phyloP scores from a whole-genome alignment of 2,329 filamentous ascomycete species.

The Byssochlamys sp. region DNA sequence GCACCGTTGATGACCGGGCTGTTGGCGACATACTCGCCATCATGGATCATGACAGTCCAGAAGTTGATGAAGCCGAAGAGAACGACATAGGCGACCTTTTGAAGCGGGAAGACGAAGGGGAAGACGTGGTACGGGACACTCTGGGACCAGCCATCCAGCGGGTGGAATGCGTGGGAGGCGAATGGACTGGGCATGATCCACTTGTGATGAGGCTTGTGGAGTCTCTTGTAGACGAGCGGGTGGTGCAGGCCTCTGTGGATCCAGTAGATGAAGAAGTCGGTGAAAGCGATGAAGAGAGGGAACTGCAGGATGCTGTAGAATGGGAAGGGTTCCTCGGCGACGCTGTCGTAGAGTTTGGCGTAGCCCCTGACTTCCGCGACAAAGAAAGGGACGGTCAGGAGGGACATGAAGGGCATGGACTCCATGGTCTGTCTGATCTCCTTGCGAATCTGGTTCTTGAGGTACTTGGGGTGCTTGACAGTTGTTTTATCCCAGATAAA shows the following conservation, averaged over 20 bases:
- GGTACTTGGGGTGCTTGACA: constrained; percentile 81
- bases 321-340: constrained; percentile 61
- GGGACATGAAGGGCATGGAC: constrained; percentile 71
- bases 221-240: constrained; percentile 67
- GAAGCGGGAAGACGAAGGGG: constrained; percentile 82
- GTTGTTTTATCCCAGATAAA: constrained; percentile 88
- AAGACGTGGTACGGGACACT: constrained; percentile 86
- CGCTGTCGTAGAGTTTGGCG: constrained; percentile 76
- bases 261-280: constrained; percentile 84
- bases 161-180: constrained; percentile 89
- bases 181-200: constrained; percentile 98
- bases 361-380: constrained; percentile 73
- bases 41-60: constrained; percentile 93
- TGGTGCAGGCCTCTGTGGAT: constrained; percentile 81
- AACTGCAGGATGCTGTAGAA: constrained; percentile 78
- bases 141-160: constrained; percentile 81
- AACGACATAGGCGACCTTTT: constrained; percentile 77
- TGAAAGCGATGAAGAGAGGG: constrained; percentile 78
- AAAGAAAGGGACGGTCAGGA: constrained; percentile 74
- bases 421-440: constrained; percentile 73
- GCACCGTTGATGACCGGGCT: constrained; percentile 88
- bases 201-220: constrained; percentile 98
- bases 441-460: constrained; percentile 80
- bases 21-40: constrained; percentile 87
- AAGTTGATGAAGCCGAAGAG: constrained; percentile 90